Evolutionary conservation across 495 filamentous ascomycete species (phyloP), one percentile per base, ranked within the genome.

Genomic region (Margaritispora aquatica): DNA sequence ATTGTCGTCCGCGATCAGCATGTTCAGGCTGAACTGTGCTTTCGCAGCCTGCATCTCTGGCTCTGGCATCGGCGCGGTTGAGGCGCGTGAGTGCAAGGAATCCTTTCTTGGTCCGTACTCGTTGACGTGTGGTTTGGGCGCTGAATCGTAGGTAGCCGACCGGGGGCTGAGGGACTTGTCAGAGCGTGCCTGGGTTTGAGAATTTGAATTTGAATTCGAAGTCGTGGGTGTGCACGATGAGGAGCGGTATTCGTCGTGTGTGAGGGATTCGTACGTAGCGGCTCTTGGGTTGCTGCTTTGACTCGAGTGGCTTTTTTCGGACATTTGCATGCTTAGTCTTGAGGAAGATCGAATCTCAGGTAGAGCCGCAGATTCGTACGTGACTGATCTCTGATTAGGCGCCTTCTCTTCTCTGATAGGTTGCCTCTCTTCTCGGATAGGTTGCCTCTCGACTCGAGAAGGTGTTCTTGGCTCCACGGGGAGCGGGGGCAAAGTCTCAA

Each of bases 1-100:
- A 66, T 97, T 90, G 62, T 96, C 93, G 68, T 97, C 93, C 0
- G 93, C 93, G 9, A 96, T 81, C 19, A 96, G 75, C 1, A 95
- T 82, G n/a, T 50, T 50, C 4, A 50, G 24, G 20, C 24, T 27
- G 76, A 77, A 26, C 90, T 74, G 61, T 2, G 65, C 59, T 20
- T 64, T 48, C n/a, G n/a, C n/a, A n/a, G n/a, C n/a, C n/a, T 5
- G 47, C 10, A 23, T 2, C 17, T 50, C 38, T 3, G 38, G 38
- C 38, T 44, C 38, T n/a, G 38, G 23, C 58, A 21, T 44, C 4
- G 29, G 4, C 19, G 4, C 38, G 19, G 13, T 34, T 34, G 29
- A 13, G 29, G 29, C 29, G 13, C 5, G 5, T 5, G 29, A 34
- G 29, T 17, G 38, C 17, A 44, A 15, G 17, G 38, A 44, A 44